These are phyloP conservation scores for Phytophthora citrophthora DNA, from an alignment of 352 stramenopile species.

Conservation along the genomic window DNA sequence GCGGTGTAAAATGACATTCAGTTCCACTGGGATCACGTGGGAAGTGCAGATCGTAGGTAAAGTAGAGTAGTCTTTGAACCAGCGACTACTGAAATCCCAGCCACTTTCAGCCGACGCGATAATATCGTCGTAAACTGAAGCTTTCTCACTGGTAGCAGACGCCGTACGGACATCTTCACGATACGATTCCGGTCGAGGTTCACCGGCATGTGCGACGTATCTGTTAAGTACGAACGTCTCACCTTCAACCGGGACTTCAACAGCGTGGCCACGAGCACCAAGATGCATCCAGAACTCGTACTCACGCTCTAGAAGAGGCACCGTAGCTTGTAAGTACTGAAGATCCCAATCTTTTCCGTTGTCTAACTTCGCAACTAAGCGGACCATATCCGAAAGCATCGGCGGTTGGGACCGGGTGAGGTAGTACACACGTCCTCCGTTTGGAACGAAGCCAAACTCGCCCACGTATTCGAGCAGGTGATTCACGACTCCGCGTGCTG, in stretches of 20 bases:
- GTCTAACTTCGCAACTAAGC: slow-evolving; percentile 43
- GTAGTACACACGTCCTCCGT: slow-evolving; percentile 92
- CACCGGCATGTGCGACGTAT: slow-evolving; percentile 65
- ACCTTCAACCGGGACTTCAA: slow-evolving; percentile 42
- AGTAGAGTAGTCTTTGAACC: slow-evolving; percentile 56
- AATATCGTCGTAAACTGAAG: slow-evolving; percentile 77
- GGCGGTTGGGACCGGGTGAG: slow-evolving; percentile 89
- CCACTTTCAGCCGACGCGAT: slow-evolving; percentile 84
- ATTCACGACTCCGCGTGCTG: slow-evolving; percentile 78
- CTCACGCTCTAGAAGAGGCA: slow-evolving; percentile 76
- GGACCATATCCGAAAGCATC: slow-evolving; percentile 91
- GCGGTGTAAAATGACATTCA: slow-evolving; percentile 85
- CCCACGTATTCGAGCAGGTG: slow-evolving; percentile 89
- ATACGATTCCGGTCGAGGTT: slow-evolving; percentile 87
- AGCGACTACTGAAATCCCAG: slow-evolving; percentile 91
- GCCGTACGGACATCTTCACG: slow-evolving; percentile 68
- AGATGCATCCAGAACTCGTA: slow-evolving; percentile 86
- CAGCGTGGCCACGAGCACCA: slow-evolving; percentile 54
- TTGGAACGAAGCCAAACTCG: slow-evolving; percentile 90
- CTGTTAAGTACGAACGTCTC: slow-evolving; percentile 67
- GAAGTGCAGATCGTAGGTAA: slow-evolving; percentile 63
- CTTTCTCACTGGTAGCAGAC: slow-evolving; percentile 28
- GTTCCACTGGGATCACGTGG: slow-evolving; percentile 77
- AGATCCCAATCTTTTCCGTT: slow-evolving; percentile 41
- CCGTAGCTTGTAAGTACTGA: slow-evolving; percentile 48